Base-by-base conservation (phyloP, 176 grass and related monocot genomes). In the Saccharum spontaneum region DNA sequence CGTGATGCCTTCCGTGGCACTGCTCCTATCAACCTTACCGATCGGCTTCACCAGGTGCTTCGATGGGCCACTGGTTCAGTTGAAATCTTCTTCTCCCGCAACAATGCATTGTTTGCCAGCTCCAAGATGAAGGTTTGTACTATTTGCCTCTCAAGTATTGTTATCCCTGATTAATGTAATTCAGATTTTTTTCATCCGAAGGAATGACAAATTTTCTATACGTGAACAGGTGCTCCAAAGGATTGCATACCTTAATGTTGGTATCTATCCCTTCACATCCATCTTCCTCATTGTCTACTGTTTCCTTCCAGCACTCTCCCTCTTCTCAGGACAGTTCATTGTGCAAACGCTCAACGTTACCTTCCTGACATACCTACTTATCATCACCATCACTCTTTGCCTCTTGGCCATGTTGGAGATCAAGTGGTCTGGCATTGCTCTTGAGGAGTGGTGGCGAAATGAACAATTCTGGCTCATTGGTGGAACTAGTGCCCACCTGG, bases 401-500 rank as follows among this genome's bases (percentile, higher is more conserved):
- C 88, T 99, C 69, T 63, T 96, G n/a, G 97, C 97, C 64, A 59
- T 99, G 78, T 72, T 99, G 75, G 97, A 99, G 84, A 91, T 99
- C 89, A 92, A 92, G 91, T 99, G 93, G 97, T 99, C 97, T 1
- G 93, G 97, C 65, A 96, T 99, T 65, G 91, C 91, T 67, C 89
- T 99, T 2, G 97, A 99, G 78, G 97, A 96, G 79, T 99, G 97
- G 93, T 99, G 97, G 97, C 49, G 97, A 16, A 99, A 99, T 12
- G 97, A 99, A 75, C 97, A 99, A 45, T 99, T 99, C 84, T 99
- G 97, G 97, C 87, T 99, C 62, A 96, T 99, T 69, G 97, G 93
- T 85, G 97, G 97, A 39, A 94, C 91, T 69, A 99, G 97, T 79
- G 97, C 97, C 6, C 97, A 99, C 89, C 82, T 99, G 33, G 97